Evolutionary conservation across 441 rosid species (phyloP), one percentile per base, ranked within the genome.

Genomic region (Rhodomyrtus psidioides): DNA sequence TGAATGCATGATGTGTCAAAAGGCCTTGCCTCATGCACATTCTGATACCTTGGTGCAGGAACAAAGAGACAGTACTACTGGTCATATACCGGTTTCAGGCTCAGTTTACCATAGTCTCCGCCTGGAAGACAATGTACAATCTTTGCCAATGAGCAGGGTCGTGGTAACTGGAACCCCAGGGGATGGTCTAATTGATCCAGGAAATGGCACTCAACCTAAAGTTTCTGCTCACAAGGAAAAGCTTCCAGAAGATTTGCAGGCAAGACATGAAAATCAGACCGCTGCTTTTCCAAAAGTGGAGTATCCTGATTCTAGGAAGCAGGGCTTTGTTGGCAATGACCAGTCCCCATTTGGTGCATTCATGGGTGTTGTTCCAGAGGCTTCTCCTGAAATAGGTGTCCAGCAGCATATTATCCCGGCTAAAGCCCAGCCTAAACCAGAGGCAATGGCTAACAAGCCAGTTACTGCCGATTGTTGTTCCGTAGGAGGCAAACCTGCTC

Each of bases 11-110:
- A 88, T 93, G 96, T 94, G 95, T 88, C 94, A 93, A 85, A 94
- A 93, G 88, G 91, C 93, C 59, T 90, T 94, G 90, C 96, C 96
- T 86, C 96, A 93, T 89, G 93, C 92, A 53, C 94, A 94, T 91
- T 94, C 93, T 1, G 95, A 94, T 91, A 89, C 95, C 79, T 21
- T 90, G 88, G 89, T 87, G 65, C 91, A 60, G 84, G 93, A 87
- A 85, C 91, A 84, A 82, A 90, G 91, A 84, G 92, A 88, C 15
- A 55, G 79, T 62, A 83, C 54, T 83, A 75, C 75, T 53, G 89
- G 88, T 86, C 53, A 88, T 57, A 27, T 82, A 56, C 85, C 88
- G 14, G 88, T 87, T 87, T 60, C 90, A 42, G 88, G 85, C 87
- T 57, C 93, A 83, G 57, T 88, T 83, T 89, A 88, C 92, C 93